Base-by-base conservation (phyloP, 768 basidiomycete species). In the Chalciporus pseudorubinellus region DNA sequence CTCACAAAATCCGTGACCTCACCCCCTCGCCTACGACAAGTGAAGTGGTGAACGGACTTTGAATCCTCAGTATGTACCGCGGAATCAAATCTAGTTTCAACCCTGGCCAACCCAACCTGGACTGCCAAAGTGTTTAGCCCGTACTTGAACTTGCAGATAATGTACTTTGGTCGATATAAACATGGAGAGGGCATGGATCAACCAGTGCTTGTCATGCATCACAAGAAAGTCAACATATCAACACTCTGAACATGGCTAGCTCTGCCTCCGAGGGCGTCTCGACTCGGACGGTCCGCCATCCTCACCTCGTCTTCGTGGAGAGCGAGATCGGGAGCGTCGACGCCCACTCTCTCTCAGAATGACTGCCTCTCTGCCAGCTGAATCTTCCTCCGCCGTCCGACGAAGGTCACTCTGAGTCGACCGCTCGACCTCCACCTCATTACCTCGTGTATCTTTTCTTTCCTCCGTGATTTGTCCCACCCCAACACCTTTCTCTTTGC, bases 311-410 rank as follows among this genome's bases (percentile, higher is more conserved):
- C 53, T 38, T 19, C 40, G 59, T 7, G 69, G 69, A 2, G 69
- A 70, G 1, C 28, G 65, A 7, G 70, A 71, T 11, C 67, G 65
- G 2, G 68, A 71, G 9, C 44, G 43, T 24, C 44, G 59, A 26
- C 51, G 56, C 1, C 51, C 29, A 33, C 34, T 39, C 38, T 47
- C 36, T 18, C 10, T 28, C 1, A 18, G 14, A 39, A 18, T 14
- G 26, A 28, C n/a, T 3, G 33, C 18, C 18, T 26, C 48, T 12
- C 39, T 14, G 24, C 38, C 33, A 10, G 19, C 19, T 12, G 45
- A 19, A 21, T 22, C 46, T 39, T 47, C 38, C 3, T 39, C 26
- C 21, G n/a, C 14, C 22, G 13, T 26, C 42, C n/a, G 26, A 7
- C 26, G 16, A n/a, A 26, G n/a, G 26, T 18, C 9, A 6, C 21